Base-by-base conservation (phyloP, 2,329 filamentous ascomycete species). In the Ophiosphaerella herpotricha region DNA sequence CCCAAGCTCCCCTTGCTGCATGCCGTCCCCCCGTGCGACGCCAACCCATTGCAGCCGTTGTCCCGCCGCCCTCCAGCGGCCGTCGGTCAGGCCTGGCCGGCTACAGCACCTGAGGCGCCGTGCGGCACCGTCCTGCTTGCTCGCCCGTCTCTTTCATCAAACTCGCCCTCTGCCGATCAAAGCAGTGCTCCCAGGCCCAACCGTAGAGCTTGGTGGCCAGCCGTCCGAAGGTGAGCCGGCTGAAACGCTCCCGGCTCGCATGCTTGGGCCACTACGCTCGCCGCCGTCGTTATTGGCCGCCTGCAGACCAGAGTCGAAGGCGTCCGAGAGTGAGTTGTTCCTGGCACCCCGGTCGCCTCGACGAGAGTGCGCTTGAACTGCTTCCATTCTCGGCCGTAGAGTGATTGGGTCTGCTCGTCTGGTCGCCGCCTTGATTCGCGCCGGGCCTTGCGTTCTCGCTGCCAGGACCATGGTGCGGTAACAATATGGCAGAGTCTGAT, bases 401-500 rank as follows among this genome's bases (percentile, higher is more conserved):
- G 57, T 68, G 45, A 41, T 47, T 47, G 45, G 45, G 34, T 23
- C n/a, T 36, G n/a, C 45, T 21, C 23, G 24, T 18, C 38, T 40
- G 51, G 51, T 40, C 38, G 50, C 54, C 57, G 59, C 55, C 60
- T 62, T 64, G 63, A 68, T 64, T 64, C 57, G 63, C 58, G 62
- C 61, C 57, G 46, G 35, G 32, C 33, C 37, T 59, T 48, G 53
- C 48, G 52, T 43, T 50, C 48, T 57, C 42, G 60, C 59, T 53
- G 58, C 55, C 52, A 54, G 58, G 61, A 63, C 56, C 55, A 67
- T 69, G 66, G 54, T 58, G 52, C 50, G 51, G 53, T 68, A 67
- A 60, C 58, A 49, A 48, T 46, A 70, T 70, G 67, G 64, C 58
- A 60, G 63, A 66, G 60, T 63, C 63, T 57, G 61, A 68, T 47